These are phyloP conservation scores for Golubevia sp. DNA, from an alignment of 1,284 basidiomycete species.

Conservation along the genomic window DNA sequence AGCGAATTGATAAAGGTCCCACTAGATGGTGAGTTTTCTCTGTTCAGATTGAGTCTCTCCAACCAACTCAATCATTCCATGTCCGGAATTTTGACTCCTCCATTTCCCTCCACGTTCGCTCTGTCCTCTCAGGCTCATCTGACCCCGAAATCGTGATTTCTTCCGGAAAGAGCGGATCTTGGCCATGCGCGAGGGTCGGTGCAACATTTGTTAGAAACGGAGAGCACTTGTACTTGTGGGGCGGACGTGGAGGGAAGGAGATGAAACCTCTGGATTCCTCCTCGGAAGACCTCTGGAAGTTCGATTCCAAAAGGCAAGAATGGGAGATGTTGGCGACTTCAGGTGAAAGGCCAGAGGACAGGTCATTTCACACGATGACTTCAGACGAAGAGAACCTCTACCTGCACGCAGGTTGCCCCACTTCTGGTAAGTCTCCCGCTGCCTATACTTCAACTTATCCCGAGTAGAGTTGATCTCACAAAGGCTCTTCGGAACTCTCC, in stretches of 20 bases:
- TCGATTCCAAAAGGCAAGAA: slow-evolving; percentile 6
- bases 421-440: slow-evolving; percentile 11
- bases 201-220: slow-evolving; percentile 55
- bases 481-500: too few species aligned
- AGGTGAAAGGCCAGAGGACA: slow-evolving; percentile 41
- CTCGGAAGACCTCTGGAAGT: slow-evolving; percentile 23
- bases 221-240: slow-evolving; percentile 64
- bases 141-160: background rate
- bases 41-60: background rate
- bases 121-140: too few species aligned
- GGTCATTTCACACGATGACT: slow-evolving; percentile 58
- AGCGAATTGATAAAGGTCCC: slow-evolving; percentile 24
- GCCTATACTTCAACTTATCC: background rate
- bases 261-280: slow-evolving; percentile 60
- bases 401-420: slow-evolving; percentile 65
- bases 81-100: too few species aligned
- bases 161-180: background rate
- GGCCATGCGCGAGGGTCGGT: slow-evolving; percentile 62
- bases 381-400: slow-evolving; percentile 59
- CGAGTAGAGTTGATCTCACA: background rate
- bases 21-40: slow-evolving; percentile 24
- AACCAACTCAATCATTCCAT: background rate
- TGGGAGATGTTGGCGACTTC: slow-evolving; percentile 50
- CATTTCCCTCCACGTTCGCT: too few species aligned
- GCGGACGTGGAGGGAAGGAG: slow-evolving; percentile 64